A percentile compares a stretch with the other conserved stretches of the same genome.
Conservation (phyloP, 1,139 yeast genomes). For the Pichia inconspicua region DNA sequence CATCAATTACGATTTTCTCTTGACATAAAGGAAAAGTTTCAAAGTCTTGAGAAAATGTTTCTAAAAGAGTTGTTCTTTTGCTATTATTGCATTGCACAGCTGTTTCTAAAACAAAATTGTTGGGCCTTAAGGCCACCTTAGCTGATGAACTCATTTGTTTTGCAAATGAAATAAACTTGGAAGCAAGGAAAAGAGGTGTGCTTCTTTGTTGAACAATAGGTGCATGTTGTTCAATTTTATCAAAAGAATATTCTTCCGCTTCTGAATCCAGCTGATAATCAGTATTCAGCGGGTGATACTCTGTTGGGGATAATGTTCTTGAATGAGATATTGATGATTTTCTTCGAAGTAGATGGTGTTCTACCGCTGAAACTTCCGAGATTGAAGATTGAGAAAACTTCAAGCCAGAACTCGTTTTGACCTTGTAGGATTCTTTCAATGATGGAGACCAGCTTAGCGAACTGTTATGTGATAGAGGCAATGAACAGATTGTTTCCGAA, state of each 20-base stretch:
- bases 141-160: slow-evolving; percentile 1
- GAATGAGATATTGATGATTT: background rate
- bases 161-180: background rate
- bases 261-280: background rate
- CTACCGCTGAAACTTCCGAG: too few species aligned
- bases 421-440: background rate
- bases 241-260: background rate
- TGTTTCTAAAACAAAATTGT: too few species aligned
- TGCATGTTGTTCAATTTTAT: background rate
- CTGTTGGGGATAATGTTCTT: background rate
- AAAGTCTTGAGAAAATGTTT: slow-evolving; percentile 11
- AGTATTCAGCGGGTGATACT: background rate
- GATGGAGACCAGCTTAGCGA: background rate
- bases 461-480: background rate
- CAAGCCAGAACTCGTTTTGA: background rate
- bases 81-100: too few species aligned
- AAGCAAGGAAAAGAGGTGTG: background rate
- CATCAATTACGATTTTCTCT: slow-evolving; percentile 4
- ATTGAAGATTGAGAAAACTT: background rate
- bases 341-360: background rate
- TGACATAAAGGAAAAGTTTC: slow-evolving; percentile 4
- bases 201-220: background rate
- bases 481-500: background rate
- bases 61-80: background rate
- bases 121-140: background rate